A percentile compares a stretch with the other conserved stretches of the same genome.
Conservation (phyloP, 345 rosid species). For the Syzygium grande region DNA sequence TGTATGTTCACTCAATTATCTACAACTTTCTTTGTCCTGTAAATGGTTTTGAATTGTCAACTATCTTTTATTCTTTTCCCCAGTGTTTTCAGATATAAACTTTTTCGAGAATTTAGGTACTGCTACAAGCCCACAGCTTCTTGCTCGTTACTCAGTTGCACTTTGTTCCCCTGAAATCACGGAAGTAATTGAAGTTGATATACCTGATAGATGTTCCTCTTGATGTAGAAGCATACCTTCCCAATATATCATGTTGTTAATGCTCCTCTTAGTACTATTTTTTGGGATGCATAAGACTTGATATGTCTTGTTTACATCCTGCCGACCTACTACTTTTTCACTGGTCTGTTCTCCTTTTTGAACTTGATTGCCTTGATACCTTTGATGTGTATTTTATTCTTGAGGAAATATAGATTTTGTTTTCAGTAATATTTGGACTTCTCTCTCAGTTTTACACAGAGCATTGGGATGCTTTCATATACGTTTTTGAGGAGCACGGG, state of each 20-base stretch:
- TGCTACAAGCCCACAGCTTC: background rate
- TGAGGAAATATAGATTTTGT: background rate
- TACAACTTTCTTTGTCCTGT: background rate
- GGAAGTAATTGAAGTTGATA: no score
- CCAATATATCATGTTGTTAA: background rate
- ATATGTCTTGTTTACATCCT: background rate
- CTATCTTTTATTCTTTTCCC: background rate
- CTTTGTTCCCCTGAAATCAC: background rate
- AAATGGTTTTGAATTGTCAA: background rate
- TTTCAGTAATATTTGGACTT: constrained; percentile 5
- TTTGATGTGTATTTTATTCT: background rate
- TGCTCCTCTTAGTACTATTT: background rate
- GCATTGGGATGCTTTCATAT: constrained; percentile 89
- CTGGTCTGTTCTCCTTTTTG: background rate
- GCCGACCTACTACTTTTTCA: background rate
- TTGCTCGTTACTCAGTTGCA: background rate
- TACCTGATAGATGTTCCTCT: background rate
- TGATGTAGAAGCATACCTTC: background rate
- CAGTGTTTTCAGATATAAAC: background rate
- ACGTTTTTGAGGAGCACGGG: constrained; percentile 90
- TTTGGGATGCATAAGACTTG: background rate
- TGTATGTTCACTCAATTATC: background rate
- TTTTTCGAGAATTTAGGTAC: background rate
- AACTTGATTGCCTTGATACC: background rate
- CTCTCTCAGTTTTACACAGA: constrained; percentile 64